A percentile compares a stretch with the other conserved stretches of the same genome.
Conservation (phyloP, 1,139 yeast genomes). For the Suhomyces bolitotheri region DNA sequence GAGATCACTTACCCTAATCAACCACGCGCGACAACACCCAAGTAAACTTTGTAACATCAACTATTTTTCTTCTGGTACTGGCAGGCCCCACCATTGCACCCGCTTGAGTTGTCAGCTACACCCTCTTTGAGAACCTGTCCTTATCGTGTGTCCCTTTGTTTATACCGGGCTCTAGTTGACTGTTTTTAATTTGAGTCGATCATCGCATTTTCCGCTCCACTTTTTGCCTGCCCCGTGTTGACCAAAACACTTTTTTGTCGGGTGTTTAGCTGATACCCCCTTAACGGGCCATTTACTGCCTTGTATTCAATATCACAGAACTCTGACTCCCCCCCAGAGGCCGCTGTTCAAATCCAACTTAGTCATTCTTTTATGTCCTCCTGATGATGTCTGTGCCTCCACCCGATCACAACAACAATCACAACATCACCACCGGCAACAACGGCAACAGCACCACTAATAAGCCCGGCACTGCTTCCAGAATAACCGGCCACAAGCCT, state of each 20-base stretch:
- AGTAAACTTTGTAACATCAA: background rate
- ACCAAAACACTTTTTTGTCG: too few relatives aligned
- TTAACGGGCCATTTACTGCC: too few relatives aligned
- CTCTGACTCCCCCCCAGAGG: too few relatives aligned
- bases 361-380: conserved; percentile 12
- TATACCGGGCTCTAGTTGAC: too few relatives aligned
- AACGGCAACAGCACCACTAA: conserved; percentile 1
- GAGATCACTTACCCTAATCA: conserved; percentile 3
- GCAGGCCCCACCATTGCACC: too few relatives aligned
- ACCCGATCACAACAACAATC: conserved; percentile 3
- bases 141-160: too few relatives aligned
- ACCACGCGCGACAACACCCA: conserved; percentile 1
- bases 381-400: conserved; percentile 8
- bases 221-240: background rate
- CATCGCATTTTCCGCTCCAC: background rate
- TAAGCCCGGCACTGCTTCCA: background rate
- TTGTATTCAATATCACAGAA: too few relatives aligned
- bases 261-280: too few relatives aligned
- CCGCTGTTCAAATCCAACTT: conserved; percentile 11
- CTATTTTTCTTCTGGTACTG: background rate
- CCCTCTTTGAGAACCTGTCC: too few relatives aligned
- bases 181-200: too few relatives aligned
- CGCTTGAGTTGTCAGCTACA: too few relatives aligned
- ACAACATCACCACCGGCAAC: conserved; percentile 1
- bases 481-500: background rate